Conservation (phyloP, 2,329 filamentous ascomycete genomes). For the Penicillium expansum region DNA sequence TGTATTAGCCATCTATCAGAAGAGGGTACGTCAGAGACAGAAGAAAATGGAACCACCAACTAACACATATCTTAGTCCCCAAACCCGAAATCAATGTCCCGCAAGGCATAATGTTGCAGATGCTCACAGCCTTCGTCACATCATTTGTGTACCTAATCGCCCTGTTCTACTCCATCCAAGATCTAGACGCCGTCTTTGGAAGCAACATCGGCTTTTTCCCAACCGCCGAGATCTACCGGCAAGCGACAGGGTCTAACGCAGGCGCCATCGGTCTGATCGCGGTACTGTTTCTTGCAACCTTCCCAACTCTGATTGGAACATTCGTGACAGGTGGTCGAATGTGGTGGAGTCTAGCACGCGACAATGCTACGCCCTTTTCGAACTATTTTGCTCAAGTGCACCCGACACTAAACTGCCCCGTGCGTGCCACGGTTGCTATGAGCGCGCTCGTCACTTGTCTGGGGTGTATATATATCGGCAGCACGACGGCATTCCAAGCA, state of each 20-base stretch:
- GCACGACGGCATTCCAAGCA: constrained; percentile 63
- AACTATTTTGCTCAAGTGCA: constrained; percentile 50
- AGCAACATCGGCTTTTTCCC: constrained; percentile 52
- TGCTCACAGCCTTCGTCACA: constrained; percentile 42
- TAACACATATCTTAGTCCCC: constrained; percentile 18
- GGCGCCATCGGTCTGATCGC: constrained; percentile 54
- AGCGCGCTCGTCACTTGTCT: constrained; percentile 54
- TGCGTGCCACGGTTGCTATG: constrained; percentile 56
- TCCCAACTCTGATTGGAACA: constrained; percentile 52
- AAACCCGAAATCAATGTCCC: constrained; percentile 39
- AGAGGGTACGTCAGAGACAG: constrained; percentile 39
- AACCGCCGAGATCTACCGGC: constrained; percentile 64
- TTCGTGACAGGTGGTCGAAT: constrained; percentile 58
- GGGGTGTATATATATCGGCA: constrained; percentile 65
- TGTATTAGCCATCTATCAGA: constrained; percentile 62
- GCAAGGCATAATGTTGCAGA: constrained; percentile 48
- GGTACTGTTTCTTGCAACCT: constrained; percentile 54
- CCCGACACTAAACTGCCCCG: constrained; percentile 49
- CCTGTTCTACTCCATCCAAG: constrained; percentile 32
- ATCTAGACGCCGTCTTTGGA: constrained; percentile 53
- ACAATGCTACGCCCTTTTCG: constrained; percentile 56
- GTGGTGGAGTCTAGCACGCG: constrained; percentile 60
- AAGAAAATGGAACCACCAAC: neutral
- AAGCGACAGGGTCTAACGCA: constrained; percentile 53
- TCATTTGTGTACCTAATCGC: constrained; percentile 52